Conservation (phyloP, 2,329 filamentous ascomycete species). For the Colletotrichum liriopes region DNA sequence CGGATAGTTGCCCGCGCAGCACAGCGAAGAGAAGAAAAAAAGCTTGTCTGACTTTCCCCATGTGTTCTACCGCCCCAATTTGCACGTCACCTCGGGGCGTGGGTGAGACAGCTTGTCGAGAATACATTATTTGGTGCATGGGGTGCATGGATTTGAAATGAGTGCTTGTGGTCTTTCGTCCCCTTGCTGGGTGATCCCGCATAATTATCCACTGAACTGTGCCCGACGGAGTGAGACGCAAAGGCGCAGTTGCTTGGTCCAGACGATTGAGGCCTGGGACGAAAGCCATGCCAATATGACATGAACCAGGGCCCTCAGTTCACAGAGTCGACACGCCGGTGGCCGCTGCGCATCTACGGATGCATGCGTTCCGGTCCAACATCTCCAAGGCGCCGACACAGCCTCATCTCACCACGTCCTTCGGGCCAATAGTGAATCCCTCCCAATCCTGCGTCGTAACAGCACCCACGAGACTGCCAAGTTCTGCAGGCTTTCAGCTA, state of each 20-base stretch:
- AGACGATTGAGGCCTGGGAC: background rate
- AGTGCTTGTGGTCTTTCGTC: background rate
- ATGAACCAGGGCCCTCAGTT: background rate
- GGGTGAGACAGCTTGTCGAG: constrained; percentile 18
- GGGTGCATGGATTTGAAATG: background rate
- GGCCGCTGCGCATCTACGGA: background rate
- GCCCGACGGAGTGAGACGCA: background rate
- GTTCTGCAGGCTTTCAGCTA: background rate
- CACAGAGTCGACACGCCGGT: background rate
- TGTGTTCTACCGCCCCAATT: background rate
- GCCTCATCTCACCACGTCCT: constrained; percentile 17
- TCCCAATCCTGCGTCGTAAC: background rate
- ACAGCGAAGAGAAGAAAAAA: background rate
- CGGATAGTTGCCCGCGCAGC: background rate
- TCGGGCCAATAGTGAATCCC: background rate
- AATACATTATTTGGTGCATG: background rate
- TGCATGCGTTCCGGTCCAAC: background rate
- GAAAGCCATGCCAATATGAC: background rate
- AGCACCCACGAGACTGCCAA: background rate
- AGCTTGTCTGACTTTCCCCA: constrained; percentile 11
- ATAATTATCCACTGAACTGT: too few species aligned
- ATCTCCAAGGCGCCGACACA: constrained; percentile 1
- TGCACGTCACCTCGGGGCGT: constrained; percentile 7
- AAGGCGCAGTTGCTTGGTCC: background rate
- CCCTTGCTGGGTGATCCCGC: background rate